These are phyloP conservation scores for Erigeron canadensis DNA, from an alignment of 129 eudicot genomes.

Conservation along the genomic window DNA sequence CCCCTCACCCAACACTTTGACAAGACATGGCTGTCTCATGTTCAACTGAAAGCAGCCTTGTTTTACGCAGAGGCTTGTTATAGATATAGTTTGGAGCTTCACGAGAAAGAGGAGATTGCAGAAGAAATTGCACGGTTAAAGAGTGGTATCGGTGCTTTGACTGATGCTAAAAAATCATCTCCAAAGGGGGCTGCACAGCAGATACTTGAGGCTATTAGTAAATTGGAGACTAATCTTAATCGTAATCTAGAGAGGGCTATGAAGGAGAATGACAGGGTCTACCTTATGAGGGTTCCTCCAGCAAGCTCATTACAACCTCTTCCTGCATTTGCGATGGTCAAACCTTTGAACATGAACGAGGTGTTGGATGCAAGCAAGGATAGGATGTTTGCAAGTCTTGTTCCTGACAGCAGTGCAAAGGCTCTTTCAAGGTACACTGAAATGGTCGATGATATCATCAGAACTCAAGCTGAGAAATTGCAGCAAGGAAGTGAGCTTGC, in stretches of 20 bases:
- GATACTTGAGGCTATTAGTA: slow-evolving; percentile 77
- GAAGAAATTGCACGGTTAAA: slow-evolving; percentile 94
- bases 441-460: slow-evolving; percentile 91
- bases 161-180: slow-evolving; percentile 79
- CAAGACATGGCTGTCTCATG: slow-evolving; percentile 87
- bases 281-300: slow-evolving; percentile 91
- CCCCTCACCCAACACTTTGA: slow-evolving; percentile 87
- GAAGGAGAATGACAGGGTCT: slow-evolving; percentile 97
- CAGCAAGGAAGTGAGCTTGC: slow-evolving; percentile 99
- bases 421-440: slow-evolving; percentile 95
- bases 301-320: slow-evolving; percentile 84
- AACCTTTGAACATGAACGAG: slow-evolving; percentile 82
- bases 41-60: slow-evolving; percentile 89
- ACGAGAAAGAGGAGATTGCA: slow-evolving; percentile 95
- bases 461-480: slow-evolving; percentile 95
- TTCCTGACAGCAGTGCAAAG: slow-evolving; percentile 94
- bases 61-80: slow-evolving; percentile 96
- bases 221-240: slow-evolving; percentile 64
- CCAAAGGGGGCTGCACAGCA: slow-evolving; percentile 94
- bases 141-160: slow-evolving; percentile 68
- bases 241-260: slow-evolving; percentile 82
- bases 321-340: slow-evolving; percentile 87
- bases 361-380: slow-evolving; percentile 92
- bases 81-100: slow-evolving; percentile 91
- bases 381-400: slow-evolving; percentile 90